Evolutionary conservation across 352 stramenopile species (phyloP).

Genomic region (Pythium vanterpoolii): DNA sequence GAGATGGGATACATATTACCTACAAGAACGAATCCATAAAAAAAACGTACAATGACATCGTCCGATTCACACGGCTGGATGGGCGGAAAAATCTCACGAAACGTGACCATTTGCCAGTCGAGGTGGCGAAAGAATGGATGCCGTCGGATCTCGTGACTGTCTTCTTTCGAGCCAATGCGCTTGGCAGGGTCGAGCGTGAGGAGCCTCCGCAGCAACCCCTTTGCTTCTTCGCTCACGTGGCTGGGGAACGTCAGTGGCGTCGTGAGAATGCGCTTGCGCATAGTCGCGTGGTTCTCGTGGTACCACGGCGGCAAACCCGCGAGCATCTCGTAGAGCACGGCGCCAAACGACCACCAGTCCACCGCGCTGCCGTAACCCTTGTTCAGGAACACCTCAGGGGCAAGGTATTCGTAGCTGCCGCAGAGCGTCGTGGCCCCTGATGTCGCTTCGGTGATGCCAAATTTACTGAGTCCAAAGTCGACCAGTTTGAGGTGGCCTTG

Average conservation of each 20-base stretch:
- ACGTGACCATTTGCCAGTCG: constrained; percentile 68
- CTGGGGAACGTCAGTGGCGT: constrained; percentile 51
- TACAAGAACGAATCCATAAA: not conserved
- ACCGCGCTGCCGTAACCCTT: constrained; percentile 70
- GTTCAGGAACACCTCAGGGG: constrained; percentile 64
- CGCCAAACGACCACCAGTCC: constrained; percentile 81
- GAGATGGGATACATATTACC: not conserved
- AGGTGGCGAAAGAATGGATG: constrained; percentile 64
- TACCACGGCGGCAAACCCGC: constrained; percentile 80
- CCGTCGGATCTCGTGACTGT: constrained; percentile 49
- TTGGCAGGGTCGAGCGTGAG: constrained; percentile 41
- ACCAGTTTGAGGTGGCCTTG: constrained; percentile 75
- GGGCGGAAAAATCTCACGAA: constrained; percentile 53
- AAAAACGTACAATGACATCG: constrained; percentile 40
- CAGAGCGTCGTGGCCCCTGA: constrained; percentile 59
- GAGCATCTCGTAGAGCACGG: constrained; percentile 75
- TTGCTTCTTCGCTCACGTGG: constrained; percentile 45
- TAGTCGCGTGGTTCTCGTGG: constrained; percentile 47
- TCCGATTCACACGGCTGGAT: constrained; percentile 55
- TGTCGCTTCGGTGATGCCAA: constrained; percentile 68
- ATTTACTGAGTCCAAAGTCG: constrained; percentile 84
- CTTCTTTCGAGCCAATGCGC: constrained; percentile 48
- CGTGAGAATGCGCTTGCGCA: constrained; percentile 48
- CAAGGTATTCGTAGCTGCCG: constrained; percentile 80
- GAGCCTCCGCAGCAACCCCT: constrained; percentile 47